phyloP scores from a whole-genome alignment of 148 eudicot genomes.

The Fagopyrum homotropicum region DNA sequence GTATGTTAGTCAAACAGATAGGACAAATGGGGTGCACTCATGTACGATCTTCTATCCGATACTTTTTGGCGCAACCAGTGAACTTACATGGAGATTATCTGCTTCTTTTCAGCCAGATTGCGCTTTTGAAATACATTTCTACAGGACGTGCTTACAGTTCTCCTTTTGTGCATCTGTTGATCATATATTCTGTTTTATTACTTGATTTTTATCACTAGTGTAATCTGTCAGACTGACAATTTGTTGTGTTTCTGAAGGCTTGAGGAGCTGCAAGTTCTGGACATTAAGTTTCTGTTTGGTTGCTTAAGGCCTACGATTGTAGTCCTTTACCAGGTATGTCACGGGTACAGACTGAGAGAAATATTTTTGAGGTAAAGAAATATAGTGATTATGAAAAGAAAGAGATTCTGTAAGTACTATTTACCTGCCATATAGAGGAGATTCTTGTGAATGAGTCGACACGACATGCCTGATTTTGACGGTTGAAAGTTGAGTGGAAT shows the following conservation, averaged over 20 bases:
- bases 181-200: neutral
- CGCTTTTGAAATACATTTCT: neutral
- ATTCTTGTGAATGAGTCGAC: neutral
- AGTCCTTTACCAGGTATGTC: constrained; percentile 79
- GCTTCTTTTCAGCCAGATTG: neutral
- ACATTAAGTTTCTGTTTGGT: constrained; percentile 91
- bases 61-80: neutral
- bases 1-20: neutral
- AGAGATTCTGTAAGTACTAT: neutral
- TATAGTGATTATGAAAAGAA: neutral
- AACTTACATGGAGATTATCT: neutral
- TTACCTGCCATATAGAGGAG: neutral
- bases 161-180: neutral
- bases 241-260: constrained; percentile 39
- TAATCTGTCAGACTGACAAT: neutral
- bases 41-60: neutral
- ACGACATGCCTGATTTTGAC: constrained; percentile 9
- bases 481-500: neutral
- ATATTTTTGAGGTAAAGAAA: neutral
- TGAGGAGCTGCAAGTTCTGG: constrained; percentile 97
- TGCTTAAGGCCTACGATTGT: constrained; percentile 86
- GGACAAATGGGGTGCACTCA: neutral
- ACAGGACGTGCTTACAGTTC: neutral
- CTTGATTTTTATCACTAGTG: neutral
- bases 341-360: neutral